phyloP scores from a whole-genome alignment of 164 flowering plant species.

The Paratinospora sagittata region DNA sequence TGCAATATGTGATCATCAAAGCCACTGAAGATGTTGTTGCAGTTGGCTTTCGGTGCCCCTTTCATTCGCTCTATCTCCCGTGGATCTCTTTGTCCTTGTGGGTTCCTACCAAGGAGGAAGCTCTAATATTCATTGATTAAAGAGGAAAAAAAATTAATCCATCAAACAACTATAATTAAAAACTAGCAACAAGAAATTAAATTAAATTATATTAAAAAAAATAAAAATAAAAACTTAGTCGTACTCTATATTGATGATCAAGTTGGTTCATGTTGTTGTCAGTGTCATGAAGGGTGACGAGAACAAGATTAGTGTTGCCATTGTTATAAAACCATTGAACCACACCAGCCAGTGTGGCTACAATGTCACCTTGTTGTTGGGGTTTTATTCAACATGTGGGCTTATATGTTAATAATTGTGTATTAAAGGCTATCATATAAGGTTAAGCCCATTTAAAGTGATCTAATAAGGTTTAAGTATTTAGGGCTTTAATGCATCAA shows the following conservation, averaged over 20 bases:
- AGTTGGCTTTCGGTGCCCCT: neutral
- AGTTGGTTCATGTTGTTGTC: slow-evolving; percentile 39
- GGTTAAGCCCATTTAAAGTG: too few species aligned
- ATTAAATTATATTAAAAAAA: too few species aligned
- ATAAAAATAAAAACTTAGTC: too few species aligned
- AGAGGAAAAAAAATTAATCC: neutral
- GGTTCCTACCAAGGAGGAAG: slow-evolving; percentile 11
- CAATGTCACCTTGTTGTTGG: slow-evolving; percentile 39
- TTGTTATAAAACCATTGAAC: too few species aligned
- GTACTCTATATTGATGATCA: slow-evolving; percentile 32
- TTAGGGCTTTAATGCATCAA: too few species aligned
- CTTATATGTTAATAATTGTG: too few species aligned
- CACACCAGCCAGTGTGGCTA: slow-evolving; percentile 38
- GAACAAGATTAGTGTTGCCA: slow-evolving; percentile 29
- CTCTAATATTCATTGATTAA: neutral
- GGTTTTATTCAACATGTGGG: too few species aligned
- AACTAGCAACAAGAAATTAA: too few species aligned
- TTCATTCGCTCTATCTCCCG: neutral
- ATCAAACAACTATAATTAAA: too few species aligned
- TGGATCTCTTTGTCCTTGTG: neutral
- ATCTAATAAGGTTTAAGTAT: too few species aligned
- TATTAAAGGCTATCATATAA: too few species aligned
- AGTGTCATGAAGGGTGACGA: slow-evolving; percentile 21
- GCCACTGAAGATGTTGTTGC: slow-evolving; percentile 31
- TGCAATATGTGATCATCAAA: neutral